Evolutionary conservation across 148 eudicot species (phyloP).

Genomic region (Dysphania ambrosioides): DNA sequence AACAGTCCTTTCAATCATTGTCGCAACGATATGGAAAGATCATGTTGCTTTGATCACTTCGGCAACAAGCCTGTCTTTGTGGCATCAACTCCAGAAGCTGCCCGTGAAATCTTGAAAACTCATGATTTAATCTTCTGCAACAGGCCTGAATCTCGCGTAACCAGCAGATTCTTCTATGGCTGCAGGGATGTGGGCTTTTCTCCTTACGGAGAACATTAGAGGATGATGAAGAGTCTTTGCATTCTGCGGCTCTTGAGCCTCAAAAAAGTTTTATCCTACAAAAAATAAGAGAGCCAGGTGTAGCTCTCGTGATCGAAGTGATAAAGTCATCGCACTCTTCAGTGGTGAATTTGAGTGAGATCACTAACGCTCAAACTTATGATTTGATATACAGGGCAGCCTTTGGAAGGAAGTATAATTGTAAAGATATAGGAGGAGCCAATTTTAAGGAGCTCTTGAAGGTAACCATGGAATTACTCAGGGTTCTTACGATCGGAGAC

Average conservation of each 20-base stretch:
- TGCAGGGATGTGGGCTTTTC: conserved; percentile 24
- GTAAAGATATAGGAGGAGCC: conserved; percentile 16
- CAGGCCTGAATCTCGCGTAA: conserved; percentile 9
- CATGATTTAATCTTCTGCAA: conserved; percentile 35
- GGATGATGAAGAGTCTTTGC: conserved; percentile 29
- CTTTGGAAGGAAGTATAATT: conserved; percentile 13
- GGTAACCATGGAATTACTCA: conserved; percentile 21
- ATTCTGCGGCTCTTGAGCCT: conserved; percentile 34
- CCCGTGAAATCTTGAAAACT: conserved; percentile 39
- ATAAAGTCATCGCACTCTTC: conserved; percentile 9
- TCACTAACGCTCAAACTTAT: neutral
- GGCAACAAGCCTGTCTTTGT: conserved; percentile 31
- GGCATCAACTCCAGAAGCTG: conserved; percentile 35
- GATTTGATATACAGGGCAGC: conserved; percentile 3
- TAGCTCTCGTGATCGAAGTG: conserved; percentile 13
- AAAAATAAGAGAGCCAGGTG: conserved; percentile 27
- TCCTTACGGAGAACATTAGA: conserved; percentile 43
- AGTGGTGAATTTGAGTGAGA: neutral
- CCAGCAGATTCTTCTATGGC: conserved; percentile 21
- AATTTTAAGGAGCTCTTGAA: conserved; percentile 21
- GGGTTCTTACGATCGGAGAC: conserved; percentile 31
- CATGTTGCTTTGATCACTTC: conserved; percentile 39
- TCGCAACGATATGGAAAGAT: conserved; percentile 33
- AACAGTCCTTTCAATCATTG: conserved; percentile 30
- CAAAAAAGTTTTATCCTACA: conserved; percentile 27